Evolutionary conservation across 768 basidiomycete species (phyloP).

Genomic region (Daedaleopsis nitida): DNA sequence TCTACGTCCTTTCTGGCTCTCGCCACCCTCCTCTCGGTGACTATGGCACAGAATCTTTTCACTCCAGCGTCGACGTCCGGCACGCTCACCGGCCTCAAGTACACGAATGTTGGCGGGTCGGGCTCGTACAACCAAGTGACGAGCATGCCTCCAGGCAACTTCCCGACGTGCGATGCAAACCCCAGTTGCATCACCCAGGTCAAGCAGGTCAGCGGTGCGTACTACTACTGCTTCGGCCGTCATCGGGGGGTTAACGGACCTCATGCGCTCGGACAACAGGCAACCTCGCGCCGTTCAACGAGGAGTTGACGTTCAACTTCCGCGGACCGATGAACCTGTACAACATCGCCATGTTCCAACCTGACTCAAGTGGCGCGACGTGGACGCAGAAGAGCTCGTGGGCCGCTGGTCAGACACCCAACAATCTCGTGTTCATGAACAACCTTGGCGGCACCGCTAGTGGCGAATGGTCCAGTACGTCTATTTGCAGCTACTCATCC

Average conservation of each 20-base stretch:
- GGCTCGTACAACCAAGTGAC: slow-evolving; percentile 32
- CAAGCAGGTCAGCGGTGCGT: slow-evolving; percentile 23
- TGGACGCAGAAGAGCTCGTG: slow-evolving; percentile 32
- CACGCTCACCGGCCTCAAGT: slow-evolving; percentile 29
- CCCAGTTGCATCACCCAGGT: slow-evolving; percentile 25
- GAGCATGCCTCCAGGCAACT: slow-evolving; percentile 29
- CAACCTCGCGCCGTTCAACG: slow-evolving; percentile 32
- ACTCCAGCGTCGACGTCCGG: slow-evolving; percentile 19
- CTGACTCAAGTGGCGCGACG: slow-evolving; percentile 24
- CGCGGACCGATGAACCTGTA: slow-evolving; percentile 29
- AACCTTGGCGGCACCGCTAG: slow-evolving; percentile 29
- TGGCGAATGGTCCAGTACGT: slow-evolving; percentile 32
- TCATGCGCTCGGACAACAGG: slow-evolving; percentile 9
- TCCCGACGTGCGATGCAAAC: slow-evolving; percentile 27
- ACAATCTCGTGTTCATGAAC: slow-evolving; percentile 35
- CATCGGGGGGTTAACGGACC: no score
- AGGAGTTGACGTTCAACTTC: slow-evolving; percentile 31
- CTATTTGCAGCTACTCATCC: neutral
- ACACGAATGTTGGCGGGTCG: slow-evolving; percentile 29
- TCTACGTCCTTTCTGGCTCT: slow-evolving; percentile 11
- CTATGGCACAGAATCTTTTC: slow-evolving; percentile 20
- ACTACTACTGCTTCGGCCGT: neutral
- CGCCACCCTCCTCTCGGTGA: slow-evolving; percentile 18
- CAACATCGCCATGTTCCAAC: slow-evolving; percentile 34
- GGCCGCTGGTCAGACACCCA: slow-evolving; percentile 16